Evolutionary conservation across 495 filamentous ascomycete species (phyloP).

Genomic region (Podospora pseudopauciseta): DNA sequence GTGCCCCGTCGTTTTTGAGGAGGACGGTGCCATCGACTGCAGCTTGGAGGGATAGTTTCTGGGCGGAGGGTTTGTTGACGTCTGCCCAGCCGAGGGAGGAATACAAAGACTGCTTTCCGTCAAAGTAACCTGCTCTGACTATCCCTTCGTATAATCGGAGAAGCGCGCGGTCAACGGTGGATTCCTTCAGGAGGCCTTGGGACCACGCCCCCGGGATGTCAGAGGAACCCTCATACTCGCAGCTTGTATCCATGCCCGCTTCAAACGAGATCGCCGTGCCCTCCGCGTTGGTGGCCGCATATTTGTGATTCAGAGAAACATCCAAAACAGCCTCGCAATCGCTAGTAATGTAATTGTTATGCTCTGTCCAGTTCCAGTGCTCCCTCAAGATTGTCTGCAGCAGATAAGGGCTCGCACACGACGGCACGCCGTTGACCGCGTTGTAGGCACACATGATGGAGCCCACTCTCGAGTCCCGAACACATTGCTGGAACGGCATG

Average conservation of each 20-base stretch:
- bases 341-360: slow-evolving; percentile 41
- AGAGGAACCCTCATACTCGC: slow-evolving; percentile 20
- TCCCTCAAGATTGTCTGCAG: slow-evolving; percentile 42
- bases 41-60: slow-evolving; percentile 35
- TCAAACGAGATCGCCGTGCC: slow-evolving; percentile 26
- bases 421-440: slow-evolving; percentile 43
- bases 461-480: slow-evolving; percentile 43
- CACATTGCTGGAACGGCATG: slow-evolving; percentile 45
- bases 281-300: slow-evolving; percentile 22
- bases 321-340: slow-evolving; percentile 47
- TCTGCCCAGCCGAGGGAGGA: slow-evolving; percentile 18
- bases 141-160: slow-evolving; percentile 41
- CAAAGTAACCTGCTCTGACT: slow-evolving; percentile 41
- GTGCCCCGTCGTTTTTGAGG: slow-evolving; percentile 39
- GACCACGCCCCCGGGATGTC: slow-evolving; percentile 26
- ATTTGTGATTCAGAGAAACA: slow-evolving; percentile 29
- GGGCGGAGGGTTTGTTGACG: slow-evolving; percentile 27
- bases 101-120: slow-evolving; percentile 17
- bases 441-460: slow-evolving; percentile 52
- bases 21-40: slow-evolving; percentile 37
- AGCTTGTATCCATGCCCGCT: slow-evolving; percentile 23
- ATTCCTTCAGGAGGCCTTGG: slow-evolving; percentile 16
- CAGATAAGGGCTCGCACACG: slow-evolving; percentile 43
- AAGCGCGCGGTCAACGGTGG: slow-evolving; percentile 25
- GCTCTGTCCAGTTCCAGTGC: slow-evolving; percentile 45